Conservation (phyloP, 75 land plant genomes). For the Cupressus sempervirens region DNA sequence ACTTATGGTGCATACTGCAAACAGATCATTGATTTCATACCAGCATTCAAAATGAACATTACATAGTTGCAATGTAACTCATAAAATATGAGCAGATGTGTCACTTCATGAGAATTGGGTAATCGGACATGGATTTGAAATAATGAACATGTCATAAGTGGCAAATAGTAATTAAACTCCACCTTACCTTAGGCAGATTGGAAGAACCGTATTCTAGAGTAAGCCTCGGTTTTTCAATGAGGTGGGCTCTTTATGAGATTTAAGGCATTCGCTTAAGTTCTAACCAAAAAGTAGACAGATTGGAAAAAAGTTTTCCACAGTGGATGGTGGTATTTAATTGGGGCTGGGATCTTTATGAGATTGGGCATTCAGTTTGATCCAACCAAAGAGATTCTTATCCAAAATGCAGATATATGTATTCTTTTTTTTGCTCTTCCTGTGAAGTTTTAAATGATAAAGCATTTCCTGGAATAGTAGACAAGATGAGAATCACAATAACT, state of each 20-base stretch:
- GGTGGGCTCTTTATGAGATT: neutral
- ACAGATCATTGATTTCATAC: neutral
- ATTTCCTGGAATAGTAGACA: neutral
- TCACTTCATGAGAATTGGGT: neutral
- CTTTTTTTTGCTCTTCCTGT: neutral
- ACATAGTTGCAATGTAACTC: neutral
- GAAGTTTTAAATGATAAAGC: neutral
- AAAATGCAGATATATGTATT: neutral
- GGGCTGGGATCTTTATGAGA: neutral
- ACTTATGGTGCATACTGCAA: neutral
- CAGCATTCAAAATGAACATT: neutral
- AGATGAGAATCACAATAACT: neutral
- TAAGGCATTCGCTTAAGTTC: neutral
- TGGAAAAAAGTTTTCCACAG: neutral
- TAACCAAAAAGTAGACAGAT: neutral
- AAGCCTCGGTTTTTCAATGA: neutral
- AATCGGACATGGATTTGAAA: neutral
- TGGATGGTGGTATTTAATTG: neutral
- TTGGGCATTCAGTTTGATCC: neutral
- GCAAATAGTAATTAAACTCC: neutral
- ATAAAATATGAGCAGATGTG: neutral
- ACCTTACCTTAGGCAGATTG: neutral
- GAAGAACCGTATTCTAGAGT: neutral
- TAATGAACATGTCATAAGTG: neutral
- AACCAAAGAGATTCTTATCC: neutral